Percentiles rank a stretch among this genome's conserved stretches.
Conservation (phyloP, 768 basidiomycete genomes). For the Leccinum imitatum region DNA sequence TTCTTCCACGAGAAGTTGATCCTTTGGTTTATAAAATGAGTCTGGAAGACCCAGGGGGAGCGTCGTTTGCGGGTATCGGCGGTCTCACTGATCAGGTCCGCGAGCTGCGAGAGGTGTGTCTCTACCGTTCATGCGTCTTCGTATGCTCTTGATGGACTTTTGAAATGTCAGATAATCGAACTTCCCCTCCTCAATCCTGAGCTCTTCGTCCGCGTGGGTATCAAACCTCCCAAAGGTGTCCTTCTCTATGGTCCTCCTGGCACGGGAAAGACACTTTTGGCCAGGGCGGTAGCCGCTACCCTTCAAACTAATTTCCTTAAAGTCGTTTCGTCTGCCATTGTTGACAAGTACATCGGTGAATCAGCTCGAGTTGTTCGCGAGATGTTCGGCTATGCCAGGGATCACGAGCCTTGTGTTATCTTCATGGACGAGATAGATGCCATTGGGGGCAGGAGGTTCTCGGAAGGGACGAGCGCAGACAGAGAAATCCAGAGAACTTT, state of each 20-base stretch:
- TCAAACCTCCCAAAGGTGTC: conserved; percentile 95
- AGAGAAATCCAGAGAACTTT: conserved; percentile 98
- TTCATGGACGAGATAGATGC: conserved; percentile 99
- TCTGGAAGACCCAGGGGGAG: conserved; percentile 93
- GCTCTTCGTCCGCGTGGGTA: conserved; percentile 92
- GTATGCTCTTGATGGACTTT: background rate
- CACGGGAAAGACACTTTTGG: conserved; percentile 94
- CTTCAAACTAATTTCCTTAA: conserved; percentile 96
- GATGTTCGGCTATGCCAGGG: conserved; percentile 97
- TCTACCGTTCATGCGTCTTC: background rate
- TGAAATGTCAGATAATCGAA: conserved; percentile 76
- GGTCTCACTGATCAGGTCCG: conserved; percentile 95
- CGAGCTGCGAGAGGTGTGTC: conserved; percentile 85
- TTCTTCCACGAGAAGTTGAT: conserved; percentile 95
- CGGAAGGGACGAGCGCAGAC: conserved; percentile 96
- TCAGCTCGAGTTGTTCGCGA: conserved; percentile 94
- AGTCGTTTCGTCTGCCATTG: conserved; percentile 97
- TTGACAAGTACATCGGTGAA: conserved; percentile 98
- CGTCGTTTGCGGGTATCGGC: conserved; percentile 95
- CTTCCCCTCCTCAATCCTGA: conserved; percentile 93
- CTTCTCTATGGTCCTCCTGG: conserved; percentile 95
- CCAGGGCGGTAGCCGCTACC: conserved; percentile 93
- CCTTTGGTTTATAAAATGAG: conserved; percentile 99
- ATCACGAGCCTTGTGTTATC: conserved; percentile 98
- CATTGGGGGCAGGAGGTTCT: conserved; percentile 88